Conservation (phyloP, 2,329 filamentous ascomycete species). For the Paracamarosporium sp. region DNA sequence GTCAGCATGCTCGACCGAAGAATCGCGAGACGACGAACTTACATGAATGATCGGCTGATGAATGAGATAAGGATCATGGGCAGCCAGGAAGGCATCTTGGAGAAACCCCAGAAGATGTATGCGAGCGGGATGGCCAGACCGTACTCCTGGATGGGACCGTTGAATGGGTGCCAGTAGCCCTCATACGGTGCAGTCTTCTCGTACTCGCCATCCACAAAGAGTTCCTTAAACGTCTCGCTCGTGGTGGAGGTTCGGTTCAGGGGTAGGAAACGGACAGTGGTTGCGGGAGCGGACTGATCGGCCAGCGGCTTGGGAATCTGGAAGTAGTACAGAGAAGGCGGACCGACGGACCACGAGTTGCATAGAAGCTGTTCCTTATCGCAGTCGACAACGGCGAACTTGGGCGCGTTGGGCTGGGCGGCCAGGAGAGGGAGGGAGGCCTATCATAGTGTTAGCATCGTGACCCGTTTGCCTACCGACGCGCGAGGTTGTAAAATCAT, state of each 20-base stretch:
- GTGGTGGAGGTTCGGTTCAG: slow-evolving; percentile 75
- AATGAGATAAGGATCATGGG: slow-evolving; percentile 81
- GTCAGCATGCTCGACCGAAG: slow-evolving; percentile 14
- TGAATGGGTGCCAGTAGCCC: slow-evolving; percentile 78
- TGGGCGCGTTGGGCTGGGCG: slow-evolving; percentile 65
- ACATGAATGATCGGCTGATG: slow-evolving; percentile 78
- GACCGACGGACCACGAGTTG: slow-evolving; percentile 72
- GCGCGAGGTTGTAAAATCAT: no score
- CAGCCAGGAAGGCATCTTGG: slow-evolving; percentile 70
- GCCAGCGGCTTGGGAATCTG: slow-evolving; percentile 64
- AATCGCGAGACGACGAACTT: slow-evolving; percentile 46
- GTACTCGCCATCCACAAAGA: slow-evolving; percentile 67
- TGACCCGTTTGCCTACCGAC: slow-evolving; percentile 32
- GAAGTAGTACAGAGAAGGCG: slow-evolving; percentile 72
- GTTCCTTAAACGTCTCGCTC: slow-evolving; percentile 66
- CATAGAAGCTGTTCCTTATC: slow-evolving; percentile 77
- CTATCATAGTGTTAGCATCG: slow-evolving; percentile 48
- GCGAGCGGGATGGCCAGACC: slow-evolving; percentile 69
- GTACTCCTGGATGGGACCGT: slow-evolving; percentile 69
- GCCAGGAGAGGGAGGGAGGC: slow-evolving; percentile 70
- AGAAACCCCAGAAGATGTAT: slow-evolving; percentile 70
- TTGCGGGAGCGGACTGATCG: slow-evolving; percentile 67
- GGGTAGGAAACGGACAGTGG: slow-evolving; percentile 69
- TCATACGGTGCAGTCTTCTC: slow-evolving; percentile 61
- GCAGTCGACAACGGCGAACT: slow-evolving; percentile 75